Evolutionary conservation across 208 protist genomes (phyloP), one percentile per base, ranked within the genome.

Genomic region (Acanthamoeba castellanii): DNA sequence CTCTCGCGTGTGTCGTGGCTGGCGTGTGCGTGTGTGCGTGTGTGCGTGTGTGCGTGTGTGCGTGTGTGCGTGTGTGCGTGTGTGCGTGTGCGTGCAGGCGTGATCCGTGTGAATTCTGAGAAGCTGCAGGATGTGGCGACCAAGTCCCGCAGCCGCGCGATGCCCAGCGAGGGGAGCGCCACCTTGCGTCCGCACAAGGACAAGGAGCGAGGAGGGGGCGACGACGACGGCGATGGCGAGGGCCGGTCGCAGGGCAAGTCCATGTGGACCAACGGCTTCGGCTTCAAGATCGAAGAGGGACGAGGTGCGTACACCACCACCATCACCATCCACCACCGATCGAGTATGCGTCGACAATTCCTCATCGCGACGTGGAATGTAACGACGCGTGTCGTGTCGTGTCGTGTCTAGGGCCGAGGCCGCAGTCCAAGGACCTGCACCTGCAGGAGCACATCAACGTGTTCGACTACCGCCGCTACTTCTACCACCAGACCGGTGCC

Each of bases 401-500:
- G 20, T 14, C 16, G 7, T 22, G 9, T 22, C 14, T 37, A 87
- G 78, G 50, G 42, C 78, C 78, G 50, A 87, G 25, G 18, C 68
- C 68, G 7, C 68, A 76, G 30, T 76, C 68, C 30, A 76, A 76
- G 68, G 68, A 76, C 27, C 50, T 87, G 20, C 37, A 61, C n/a
- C 78, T 90, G 50, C 84, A 90, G 37, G 84, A 90, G 52, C 84
- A 90, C 84, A 90, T 90, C 45, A 90, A 90, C 55, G n/a, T 90
- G 20, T 70, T 68, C 27, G 84, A 90, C 30, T 90, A 90, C 34
- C 50, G 84, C 11, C 45, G 55, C 52, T 90, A 70, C 25, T 90
- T 90, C 27, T 90, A 90, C 47, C 50, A 72, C 20, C 50, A 90
- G 22, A 68, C 84, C 18, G 84, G 84, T 90, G 47, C 47, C 4